Evolutionary conservation across 2,329 filamentous ascomycete genomes (phyloP).

Genomic region (Calcarisporium arbuscula): DNA sequence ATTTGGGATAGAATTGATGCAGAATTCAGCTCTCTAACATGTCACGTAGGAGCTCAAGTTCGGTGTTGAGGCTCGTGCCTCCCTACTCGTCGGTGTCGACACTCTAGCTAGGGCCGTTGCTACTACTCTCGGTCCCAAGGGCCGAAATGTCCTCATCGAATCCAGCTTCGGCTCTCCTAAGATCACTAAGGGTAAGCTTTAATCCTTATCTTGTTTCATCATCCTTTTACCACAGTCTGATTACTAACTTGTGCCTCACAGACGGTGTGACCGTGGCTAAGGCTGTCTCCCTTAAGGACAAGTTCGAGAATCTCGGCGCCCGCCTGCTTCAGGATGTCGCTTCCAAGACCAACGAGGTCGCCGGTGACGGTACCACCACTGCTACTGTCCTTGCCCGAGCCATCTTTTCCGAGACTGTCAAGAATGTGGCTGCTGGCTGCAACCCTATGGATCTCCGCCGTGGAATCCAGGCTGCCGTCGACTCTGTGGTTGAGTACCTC

Average conservation of each 20-base stretch:
- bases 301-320: conserved; percentile 98
- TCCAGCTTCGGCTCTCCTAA: conserved; percentile 98
- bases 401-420: conserved; percentile 99
- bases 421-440: conserved; percentile 98
- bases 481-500: conserved; percentile 89
- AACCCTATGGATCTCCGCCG: conserved; percentile 99
- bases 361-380: conserved; percentile 97
- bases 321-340: conserved; percentile 95
- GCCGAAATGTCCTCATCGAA: conserved; percentile 96
- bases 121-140: conserved; percentile 95
- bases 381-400: conserved; percentile 94
- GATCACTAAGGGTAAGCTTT: conserved; percentile 87
- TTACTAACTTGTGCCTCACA: conserved; percentile 27
- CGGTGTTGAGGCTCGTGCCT: conserved; percentile 85
- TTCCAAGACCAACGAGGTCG: conserved; percentile 98
- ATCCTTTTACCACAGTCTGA: conserved; percentile 1
- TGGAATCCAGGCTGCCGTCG: conserved; percentile 93
- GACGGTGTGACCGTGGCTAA: conserved; percentile 87
- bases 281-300: conserved; percentile 91
- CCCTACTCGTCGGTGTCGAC: conserved; percentile 89
- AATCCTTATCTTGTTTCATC: conserved; percentile 7
- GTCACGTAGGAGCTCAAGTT: conserved; percentile 83
- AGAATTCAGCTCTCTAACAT: conserved; percentile 19
- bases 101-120: conserved; percentile 94
- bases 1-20: background rate